These are phyloP conservation scores for Pleurotus pulmonarius DNA, from an alignment of 768 basidiomycete species.

Conservation along the genomic window DNA sequence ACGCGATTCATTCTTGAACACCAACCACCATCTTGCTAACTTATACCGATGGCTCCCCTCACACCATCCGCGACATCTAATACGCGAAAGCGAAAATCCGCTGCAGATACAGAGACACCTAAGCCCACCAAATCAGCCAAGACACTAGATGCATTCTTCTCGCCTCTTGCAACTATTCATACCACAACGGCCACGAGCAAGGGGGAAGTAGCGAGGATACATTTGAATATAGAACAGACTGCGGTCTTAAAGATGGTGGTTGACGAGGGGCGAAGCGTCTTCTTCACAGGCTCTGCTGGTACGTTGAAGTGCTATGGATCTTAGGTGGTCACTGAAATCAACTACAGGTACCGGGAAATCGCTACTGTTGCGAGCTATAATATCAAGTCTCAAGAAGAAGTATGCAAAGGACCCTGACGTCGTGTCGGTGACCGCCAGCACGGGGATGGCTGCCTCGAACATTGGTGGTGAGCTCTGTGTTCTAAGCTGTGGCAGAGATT, in stretches of 20 bases:
- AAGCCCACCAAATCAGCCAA: background rate
- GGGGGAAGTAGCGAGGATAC: background rate
- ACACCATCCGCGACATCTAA: background rate
- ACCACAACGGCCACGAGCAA: background rate
- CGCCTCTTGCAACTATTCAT: background rate
- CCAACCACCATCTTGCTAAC: no score
- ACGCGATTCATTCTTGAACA: no score
- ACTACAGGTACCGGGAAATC: slow-evolving; percentile 77
- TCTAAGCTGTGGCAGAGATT: no score
- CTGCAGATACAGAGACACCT: background rate
- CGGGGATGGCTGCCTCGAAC: slow-evolving; percentile 68
- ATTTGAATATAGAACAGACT: slow-evolving; percentile 46
- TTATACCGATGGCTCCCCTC: background rate
- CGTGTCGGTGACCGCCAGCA: slow-evolving; percentile 75
- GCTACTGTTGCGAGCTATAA: slow-evolving; percentile 74
- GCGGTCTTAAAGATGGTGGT: slow-evolving; percentile 62
- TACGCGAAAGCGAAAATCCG: slow-evolving; percentile 3
- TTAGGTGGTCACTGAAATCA: slow-evolving; percentile 33
- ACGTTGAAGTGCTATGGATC: slow-evolving; percentile 1
- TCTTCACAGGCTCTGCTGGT: slow-evolving; percentile 85
- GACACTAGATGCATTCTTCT: slow-evolving; percentile 5
- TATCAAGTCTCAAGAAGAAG: slow-evolving; percentile 48
- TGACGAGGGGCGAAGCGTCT: slow-evolving; percentile 54
- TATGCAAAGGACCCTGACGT: slow-evolving; percentile 44
- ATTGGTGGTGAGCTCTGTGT: slow-evolving; percentile 45